These are phyloP conservation scores for Zanthoxylum bungeanum DNA, from an alignment of 345 rosid species.

Conservation along the genomic window DNA sequence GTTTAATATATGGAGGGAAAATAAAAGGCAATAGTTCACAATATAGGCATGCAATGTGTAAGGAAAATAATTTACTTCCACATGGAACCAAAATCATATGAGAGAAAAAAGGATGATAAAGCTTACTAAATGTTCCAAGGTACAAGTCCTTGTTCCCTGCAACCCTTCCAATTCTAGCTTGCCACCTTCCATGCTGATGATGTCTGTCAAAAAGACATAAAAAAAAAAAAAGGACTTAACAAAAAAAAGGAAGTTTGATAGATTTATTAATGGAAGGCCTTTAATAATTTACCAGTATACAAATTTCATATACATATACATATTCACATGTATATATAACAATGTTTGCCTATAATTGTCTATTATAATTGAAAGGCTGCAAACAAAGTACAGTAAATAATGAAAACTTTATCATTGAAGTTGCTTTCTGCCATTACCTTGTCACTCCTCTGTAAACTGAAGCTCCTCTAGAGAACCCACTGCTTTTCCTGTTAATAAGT, in stretches of 20 bases:
- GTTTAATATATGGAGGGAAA: not conserved
- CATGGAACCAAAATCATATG: not conserved
- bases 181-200: constrained; percentile 95
- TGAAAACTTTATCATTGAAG: constrained; percentile 29
- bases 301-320: constrained; percentile 10
- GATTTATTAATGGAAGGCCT: constrained; percentile 11
- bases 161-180: constrained; percentile 91
- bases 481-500: constrained; percentile 60
- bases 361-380: constrained; percentile 33
- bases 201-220: constrained; percentile 43
- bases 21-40: not conserved
- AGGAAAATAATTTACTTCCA: not conserved
- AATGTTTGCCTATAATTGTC: constrained; percentile 33
- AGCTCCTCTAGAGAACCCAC: constrained; percentile 94
- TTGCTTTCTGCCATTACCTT: constrained; percentile 53
- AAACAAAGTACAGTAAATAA: constrained; percentile 35
- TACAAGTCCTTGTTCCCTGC: constrained; percentile 95
- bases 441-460: constrained; percentile 93
- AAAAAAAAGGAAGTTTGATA: constrained; percentile 13
- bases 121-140: constrained; percentile 87
- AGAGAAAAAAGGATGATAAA: constrained; percentile 7
- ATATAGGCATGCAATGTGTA: not conserved
- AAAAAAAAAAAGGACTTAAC: not conserved
- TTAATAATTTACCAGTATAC: constrained; percentile 7
- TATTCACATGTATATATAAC: constrained; percentile 13